Base-by-base conservation (phyloP, 805 yeast species). In the Komagataella pastoris region DNA sequence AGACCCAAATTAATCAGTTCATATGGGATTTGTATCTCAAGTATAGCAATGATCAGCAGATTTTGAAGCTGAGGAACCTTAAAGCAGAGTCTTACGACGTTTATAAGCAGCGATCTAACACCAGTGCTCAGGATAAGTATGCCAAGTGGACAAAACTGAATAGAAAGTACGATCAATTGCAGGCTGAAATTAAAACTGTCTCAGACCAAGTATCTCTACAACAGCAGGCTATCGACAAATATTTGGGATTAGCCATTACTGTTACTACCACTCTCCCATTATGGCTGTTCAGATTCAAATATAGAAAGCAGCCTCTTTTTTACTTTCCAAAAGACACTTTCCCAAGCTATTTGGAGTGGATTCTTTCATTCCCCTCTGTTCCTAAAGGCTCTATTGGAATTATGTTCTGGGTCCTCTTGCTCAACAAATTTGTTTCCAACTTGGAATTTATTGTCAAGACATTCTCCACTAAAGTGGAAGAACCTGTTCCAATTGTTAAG, bases 121-220 rank as follows among this genome's bases (percentile, higher is more conserved):
- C 89, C 7, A 79, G 88, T 52, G 91, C 97, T 1, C 97, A 91
- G 65, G 97, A 93, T 63, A 82, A 93, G 60, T 93, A 91, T 65
- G 97, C 97, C 24, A 83, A 79, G 60, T 93, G 98, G 98, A 95
- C 97, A 1, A 88, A 88, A 64, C 72, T 90, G 55, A 90, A 88
- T 60, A 76, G 99, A 49, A 76, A 74, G 58, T 68, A 75, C 53
- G 89, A 83, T 56, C 74, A 76, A 54, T 60, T 86, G 49, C 71
- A 73, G 47, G 70, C 65, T 14, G 80, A 85, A 54, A 68, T 84
- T 47, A 75, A 72, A 17, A 53, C 58, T 7, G 57, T 77, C 48
- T 74, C 72, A 50, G 62, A 65, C 46, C 59, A 64, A 8, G 60
- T 83, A 12, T 59, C 69, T 4, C 47, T 61, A 7, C 62, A 68